A percentile compares a stretch with the other conserved stretches of the same genome.
Conservation (phyloP, 129 eudicot species). For the Rutidosis leptorrhynchoides region DNA sequence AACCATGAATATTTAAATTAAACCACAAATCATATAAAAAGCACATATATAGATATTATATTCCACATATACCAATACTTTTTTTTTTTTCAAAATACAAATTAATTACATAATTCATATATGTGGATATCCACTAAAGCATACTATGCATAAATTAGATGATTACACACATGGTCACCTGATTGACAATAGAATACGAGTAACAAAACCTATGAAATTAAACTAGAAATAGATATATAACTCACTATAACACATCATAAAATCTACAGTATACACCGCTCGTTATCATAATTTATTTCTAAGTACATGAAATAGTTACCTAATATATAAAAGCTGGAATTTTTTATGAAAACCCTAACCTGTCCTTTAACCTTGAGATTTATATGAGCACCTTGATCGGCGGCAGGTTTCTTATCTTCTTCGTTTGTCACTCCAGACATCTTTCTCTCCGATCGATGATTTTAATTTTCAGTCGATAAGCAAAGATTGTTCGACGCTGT, state of each 20-base stretch:
- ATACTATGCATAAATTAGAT: not conserved
- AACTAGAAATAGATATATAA: too few relatives aligned
- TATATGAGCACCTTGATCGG: constrained; percentile 46
- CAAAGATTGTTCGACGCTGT: constrained; percentile 19
- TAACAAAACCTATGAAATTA: not conserved
- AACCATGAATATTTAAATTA: not conserved
- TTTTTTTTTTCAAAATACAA: not conserved
- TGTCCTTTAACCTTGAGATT: constrained; percentile 51
- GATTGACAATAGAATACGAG: not conserved
- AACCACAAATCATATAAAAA: not conserved
- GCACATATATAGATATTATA: not conserved
- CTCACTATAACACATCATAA: constrained; percentile 5
- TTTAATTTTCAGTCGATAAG: constrained; percentile 14
- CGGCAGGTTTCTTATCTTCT: constrained; percentile 52
- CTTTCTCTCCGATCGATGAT: constrained; percentile 16
- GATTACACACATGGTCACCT: not conserved
- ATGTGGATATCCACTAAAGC: not conserved
- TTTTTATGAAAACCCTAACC: constrained; percentile 40
- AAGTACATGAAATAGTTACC: not conserved
- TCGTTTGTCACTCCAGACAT: constrained; percentile 43
- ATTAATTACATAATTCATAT: not conserved
- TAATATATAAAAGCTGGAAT: not conserved
- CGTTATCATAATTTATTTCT: not conserved
- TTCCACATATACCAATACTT: not conserved
- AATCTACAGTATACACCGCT: not conserved